Conservation (phyloP, 1,284 basidiomycete species). For the Stygiomarasmius scandens region DNA sequence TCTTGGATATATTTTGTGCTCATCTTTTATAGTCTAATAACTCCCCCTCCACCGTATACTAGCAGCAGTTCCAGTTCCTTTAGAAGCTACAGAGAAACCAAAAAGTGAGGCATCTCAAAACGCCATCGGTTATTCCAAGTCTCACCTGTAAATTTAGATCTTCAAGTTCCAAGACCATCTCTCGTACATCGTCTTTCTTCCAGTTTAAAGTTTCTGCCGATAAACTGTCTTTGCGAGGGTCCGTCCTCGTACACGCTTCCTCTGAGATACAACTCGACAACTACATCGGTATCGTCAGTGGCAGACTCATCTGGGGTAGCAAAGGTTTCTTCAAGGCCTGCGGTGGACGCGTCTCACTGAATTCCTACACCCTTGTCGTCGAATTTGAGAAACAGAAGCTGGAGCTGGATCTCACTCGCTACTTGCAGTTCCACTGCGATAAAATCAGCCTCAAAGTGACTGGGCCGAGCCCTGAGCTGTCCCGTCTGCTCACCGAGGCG, state of each 20-base stretch:
- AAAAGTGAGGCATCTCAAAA: background rate
- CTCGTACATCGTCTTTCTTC: slow-evolving; percentile 1
- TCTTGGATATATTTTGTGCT: no score
- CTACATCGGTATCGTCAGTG: slow-evolving; percentile 6
- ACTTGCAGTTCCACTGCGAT: slow-evolving; percentile 2
- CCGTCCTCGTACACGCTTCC: background rate
- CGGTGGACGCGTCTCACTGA: background rate
- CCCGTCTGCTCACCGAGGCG: slow-evolving; percentile 1
- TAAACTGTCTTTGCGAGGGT: background rate
- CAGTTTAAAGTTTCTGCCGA: background rate
- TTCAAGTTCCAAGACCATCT: background rate
- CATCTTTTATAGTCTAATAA: no score
- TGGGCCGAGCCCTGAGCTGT: background rate
- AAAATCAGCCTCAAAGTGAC: slow-evolving; percentile 1
- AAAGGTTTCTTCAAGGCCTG: background rate
- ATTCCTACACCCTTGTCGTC: no score
- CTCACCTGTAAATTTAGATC: background rate
- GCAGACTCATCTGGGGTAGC: slow-evolving; percentile 10
- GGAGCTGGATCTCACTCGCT: slow-evolving; percentile 8
- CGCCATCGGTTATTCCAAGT: background rate
- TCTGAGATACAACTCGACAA: slow-evolving; percentile 2
- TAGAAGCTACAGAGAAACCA: no score
- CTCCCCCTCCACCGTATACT: no score
- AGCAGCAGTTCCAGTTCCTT: no score
- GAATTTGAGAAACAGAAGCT: no score